Evolutionary conservation across 305 asterid species (phyloP).

Genomic region (Solanum chacoense): DNA sequence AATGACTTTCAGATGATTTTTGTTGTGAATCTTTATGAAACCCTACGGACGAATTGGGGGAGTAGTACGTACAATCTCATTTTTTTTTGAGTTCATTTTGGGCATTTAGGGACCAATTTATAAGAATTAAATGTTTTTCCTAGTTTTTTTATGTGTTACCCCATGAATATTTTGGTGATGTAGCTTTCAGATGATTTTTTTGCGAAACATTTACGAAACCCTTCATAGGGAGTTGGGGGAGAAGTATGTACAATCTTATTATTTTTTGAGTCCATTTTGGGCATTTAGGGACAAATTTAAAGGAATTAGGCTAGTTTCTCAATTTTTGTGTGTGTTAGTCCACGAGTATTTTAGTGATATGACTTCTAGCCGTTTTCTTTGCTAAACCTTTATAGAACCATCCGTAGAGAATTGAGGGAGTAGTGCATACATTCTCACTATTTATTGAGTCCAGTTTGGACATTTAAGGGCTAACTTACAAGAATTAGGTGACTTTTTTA

Average conservation of each 20-base stretch:
- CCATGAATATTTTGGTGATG: neutral
- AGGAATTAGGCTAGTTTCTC: neutral
- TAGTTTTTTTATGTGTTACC: no score
- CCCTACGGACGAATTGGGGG: neutral
- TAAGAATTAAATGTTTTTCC: neutral
- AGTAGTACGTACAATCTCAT: neutral
- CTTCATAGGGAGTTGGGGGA: no score
- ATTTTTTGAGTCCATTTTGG: no score
- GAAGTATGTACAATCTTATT: no score
- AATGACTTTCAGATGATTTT: neutral
- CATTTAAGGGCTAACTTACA: neutral
- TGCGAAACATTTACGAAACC: neutral
- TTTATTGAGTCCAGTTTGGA: neutral
- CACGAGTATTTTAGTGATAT: neutral
- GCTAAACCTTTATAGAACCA: neutral
- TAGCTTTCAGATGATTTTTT: no score
- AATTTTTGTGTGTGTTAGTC: neutral
- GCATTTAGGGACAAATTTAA: neutral
- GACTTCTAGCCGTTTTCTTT: neutral
- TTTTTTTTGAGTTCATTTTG: neutral
- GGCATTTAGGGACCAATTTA: neutral
- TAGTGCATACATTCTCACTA: neutral
- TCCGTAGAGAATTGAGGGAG: neutral
- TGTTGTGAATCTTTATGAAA: no score
- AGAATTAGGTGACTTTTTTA: neutral